Evolutionary conservation across 2,329 filamentous ascomycete species (phyloP).

Genomic region (Escovopsis sp.): DNA sequence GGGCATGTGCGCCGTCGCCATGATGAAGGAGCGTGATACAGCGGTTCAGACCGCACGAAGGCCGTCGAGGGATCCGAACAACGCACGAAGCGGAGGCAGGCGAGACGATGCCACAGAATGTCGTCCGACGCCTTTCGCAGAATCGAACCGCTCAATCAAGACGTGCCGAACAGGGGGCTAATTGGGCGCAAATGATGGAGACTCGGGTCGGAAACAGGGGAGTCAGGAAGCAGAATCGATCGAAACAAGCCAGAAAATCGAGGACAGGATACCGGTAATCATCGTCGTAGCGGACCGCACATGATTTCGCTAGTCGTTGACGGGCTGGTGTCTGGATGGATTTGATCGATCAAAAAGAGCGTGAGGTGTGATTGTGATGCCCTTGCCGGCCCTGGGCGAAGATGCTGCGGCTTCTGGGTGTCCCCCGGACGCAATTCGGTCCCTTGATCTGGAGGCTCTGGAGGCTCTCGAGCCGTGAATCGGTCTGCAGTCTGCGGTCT

Average conservation of each 20-base stretch:
- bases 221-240: constrained; percentile 42
- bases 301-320: constrained; percentile 13
- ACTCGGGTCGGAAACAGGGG: constrained; percentile 13
- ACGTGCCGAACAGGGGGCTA: constrained; percentile 1
- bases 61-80: constrained; percentile 7
- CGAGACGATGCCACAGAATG: background rate
- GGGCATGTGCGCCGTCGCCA: constrained; percentile 33
- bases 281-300: constrained; percentile 34
- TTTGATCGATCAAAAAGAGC: too few species aligned
- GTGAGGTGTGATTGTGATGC: too few species aligned
- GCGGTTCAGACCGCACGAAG: constrained; percentile 10
- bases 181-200: constrained; percentile 12
- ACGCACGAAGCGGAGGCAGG: constrained; percentile 6
- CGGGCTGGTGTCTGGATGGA: background rate
- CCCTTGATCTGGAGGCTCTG: too few species aligned
- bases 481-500: background rate
- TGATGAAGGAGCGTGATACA: constrained; percentile 14
- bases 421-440: too few species aligned
- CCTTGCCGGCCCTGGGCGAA: too few species aligned
- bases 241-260: constrained; percentile 34
- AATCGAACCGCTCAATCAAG: background rate
- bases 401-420: too few species aligned
- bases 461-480: constrained; percentile 1
- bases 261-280: constrained; percentile 36
- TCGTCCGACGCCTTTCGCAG: background rate